A percentile compares a stretch with the other conserved stretches of the same genome.
These are phyloP conservation scores for Colletotrichum gigasporum DNA, from an alignment of 2,329 filamentous ascomycete genomes.

Conservation along the genomic window DNA sequence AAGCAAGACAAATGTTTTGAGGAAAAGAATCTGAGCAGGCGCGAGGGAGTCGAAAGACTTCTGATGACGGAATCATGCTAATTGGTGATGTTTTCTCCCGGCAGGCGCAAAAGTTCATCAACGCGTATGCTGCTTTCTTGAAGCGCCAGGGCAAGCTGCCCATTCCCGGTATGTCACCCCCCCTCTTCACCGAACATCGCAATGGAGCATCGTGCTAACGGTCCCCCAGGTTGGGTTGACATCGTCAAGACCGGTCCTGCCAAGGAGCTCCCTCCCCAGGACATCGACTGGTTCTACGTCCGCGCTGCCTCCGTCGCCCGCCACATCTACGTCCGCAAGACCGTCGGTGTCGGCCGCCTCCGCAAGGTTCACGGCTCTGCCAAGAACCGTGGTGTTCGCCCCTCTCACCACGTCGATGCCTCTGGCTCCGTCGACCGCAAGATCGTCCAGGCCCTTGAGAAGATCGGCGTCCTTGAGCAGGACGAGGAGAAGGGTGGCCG, in stretches of 20 bases:
- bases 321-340: slow-evolving; percentile 99
- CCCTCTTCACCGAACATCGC: not conserved
- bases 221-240: slow-evolving; percentile 87
- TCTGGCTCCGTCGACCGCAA: slow-evolving; percentile 97
- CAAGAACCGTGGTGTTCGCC: slow-evolving; percentile 95
- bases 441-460: slow-evolving; percentile 96
- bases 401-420: slow-evolving; percentile 95
- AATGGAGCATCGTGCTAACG: slow-evolving; percentile 29
- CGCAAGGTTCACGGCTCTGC: slow-evolving; percentile 95
- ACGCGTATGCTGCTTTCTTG: slow-evolving; percentile 86
- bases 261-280: slow-evolving; percentile 98
- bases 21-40: slow-evolving; percentile 64
- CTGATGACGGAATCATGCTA: slow-evolving; percentile 79
- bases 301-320: slow-evolving; percentile 95
- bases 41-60: slow-evolving; percentile 79
- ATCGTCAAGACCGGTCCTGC: slow-evolving; percentile 98
- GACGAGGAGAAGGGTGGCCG: slow-evolving; percentile 99
- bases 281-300: slow-evolving; percentile 95
- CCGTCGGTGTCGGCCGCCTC: slow-evolving; percentile 96
- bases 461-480: slow-evolving; percentile 97
- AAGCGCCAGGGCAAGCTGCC: slow-evolving; percentile 94
- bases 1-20: slow-evolving; percentile 36
- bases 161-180: slow-evolving; percentile 76
- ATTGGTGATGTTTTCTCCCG: slow-evolving; percentile 59
- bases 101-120: slow-evolving; percentile 90